Conservation (phyloP, 495 filamentous ascomycete genomes). For the Neurospora sp. region DNA sequence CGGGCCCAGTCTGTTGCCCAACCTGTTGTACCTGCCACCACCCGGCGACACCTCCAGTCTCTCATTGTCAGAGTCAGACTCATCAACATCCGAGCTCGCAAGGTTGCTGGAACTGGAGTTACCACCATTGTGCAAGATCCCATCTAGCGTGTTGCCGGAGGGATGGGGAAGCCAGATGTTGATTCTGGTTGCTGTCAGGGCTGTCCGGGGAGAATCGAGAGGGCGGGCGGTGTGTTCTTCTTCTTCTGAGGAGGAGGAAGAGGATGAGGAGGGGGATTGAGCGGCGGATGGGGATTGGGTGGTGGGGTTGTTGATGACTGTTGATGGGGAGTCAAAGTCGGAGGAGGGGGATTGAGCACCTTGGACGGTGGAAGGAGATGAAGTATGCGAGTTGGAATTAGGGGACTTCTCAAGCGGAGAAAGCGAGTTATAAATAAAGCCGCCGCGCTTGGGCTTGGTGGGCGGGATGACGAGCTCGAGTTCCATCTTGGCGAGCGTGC, state of each 20-base stretch:
- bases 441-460: background rate
- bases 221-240: slow-evolving; percentile 29
- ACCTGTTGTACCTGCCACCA: background rate
- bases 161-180: slow-evolving; percentile 1
- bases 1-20: slow-evolving; percentile 20
- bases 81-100: background rate
- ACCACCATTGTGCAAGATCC: slow-evolving; percentile 11
- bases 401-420: background rate
- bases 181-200: slow-evolving; percentile 6
- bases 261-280: background rate
- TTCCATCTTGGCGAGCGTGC: background rate
- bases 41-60: background rate
- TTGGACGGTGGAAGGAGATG: background rate
- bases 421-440: background rate
- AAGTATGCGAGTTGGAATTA: background rate
- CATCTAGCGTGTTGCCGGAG: slow-evolving; percentile 24
- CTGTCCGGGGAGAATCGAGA: background rate
- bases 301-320: slow-evolving; percentile 3
- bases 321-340: background rate
- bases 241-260: no score
- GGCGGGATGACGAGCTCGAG: background rate
- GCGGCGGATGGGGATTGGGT: background rate
- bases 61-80: background rate
- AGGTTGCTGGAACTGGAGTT: background rate
- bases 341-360: background rate